These are phyloP conservation scores for Cucurbita ficifolia DNA, from an alignment of 306 rosid species.

Conservation along the genomic window DNA sequence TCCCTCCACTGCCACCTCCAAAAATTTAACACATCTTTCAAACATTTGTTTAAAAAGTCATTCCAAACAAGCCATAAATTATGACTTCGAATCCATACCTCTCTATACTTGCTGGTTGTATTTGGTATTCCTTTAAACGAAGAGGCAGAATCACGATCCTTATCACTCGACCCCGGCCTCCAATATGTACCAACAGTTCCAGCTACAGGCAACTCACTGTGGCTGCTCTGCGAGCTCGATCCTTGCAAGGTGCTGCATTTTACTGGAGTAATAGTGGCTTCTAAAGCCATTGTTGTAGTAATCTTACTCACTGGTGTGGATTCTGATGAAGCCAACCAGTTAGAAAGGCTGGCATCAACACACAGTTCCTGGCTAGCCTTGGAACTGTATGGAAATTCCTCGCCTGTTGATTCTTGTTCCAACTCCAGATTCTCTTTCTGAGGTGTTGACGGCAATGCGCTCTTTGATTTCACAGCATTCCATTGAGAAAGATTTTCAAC, in stretches of 20 bases:
- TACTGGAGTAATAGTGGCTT: not conserved
- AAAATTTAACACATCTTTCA: no score
- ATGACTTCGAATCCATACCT: conserved; percentile 39
- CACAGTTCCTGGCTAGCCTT: conserved; percentile 29
- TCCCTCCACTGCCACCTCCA: no score
- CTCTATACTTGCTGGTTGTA: conserved; percentile 77
- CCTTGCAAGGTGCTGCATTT: not conserved
- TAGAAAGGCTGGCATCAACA: conserved; percentile 83
- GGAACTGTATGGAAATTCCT: conserved; percentile 25
- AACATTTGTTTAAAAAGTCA: no score
- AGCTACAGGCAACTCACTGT: not conserved
- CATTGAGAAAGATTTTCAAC: conserved; percentile 71
- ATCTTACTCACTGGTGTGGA: not conserved
- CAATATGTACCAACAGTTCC: not conserved
- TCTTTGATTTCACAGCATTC: conserved; percentile 48
- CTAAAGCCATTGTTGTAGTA: not conserved
- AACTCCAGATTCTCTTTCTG: conserved; percentile 45
- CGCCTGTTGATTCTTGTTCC: not conserved
- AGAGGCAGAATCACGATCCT: conserved; percentile 17
- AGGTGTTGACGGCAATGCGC: conserved; percentile 20
- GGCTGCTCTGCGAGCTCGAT: not conserved
- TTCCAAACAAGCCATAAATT: not conserved
- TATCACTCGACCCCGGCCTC: not conserved
- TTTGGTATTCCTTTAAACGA: conserved; percentile 78
- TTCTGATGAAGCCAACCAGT: conserved; percentile 65